Percentiles rank a stretch among this genome's conserved stretches.
Evolutionary conservation across 1,284 basidiomycete genomes (phyloP).

Genomic region (Tylopilus orsonianus): DNA sequence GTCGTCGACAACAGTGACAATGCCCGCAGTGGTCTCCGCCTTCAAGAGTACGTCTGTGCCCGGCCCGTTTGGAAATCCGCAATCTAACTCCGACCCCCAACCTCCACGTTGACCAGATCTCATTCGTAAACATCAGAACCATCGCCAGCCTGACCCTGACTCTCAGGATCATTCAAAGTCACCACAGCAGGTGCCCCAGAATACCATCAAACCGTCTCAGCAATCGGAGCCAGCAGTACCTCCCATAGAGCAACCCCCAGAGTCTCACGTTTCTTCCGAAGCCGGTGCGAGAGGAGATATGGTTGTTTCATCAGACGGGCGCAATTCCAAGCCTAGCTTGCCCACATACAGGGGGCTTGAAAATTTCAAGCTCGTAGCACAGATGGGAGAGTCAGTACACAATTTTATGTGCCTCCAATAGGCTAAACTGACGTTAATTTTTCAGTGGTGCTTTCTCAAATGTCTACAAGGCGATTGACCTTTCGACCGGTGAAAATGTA

Average conservation of each 20-base stretch:
- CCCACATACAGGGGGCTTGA: conserved; percentile 85
- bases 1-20: conserved; percentile 14
- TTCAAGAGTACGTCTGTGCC: conserved; percentile 59
- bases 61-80: conserved; percentile 6
- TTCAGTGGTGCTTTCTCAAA: conserved; percentile 94
- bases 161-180: conserved; percentile 30
- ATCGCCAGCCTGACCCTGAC: conserved; percentile 39
- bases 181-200: conserved; percentile 34
- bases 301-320: conserved; percentile 73
- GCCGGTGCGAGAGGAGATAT: conserved; percentile 61
- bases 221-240: conserved; percentile 31
- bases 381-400: conserved; percentile 90
- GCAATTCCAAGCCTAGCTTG: conserved; percentile 73
- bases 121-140: conserved; percentile 74
- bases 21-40: conserved; percentile 58
- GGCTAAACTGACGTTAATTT: conserved; percentile 10
- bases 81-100: conserved; percentile 21
- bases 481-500: conserved; percentile 76
- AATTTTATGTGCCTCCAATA: conserved; percentile 2
- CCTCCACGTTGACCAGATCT: conserved; percentile 56
- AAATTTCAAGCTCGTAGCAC: conserved; percentile 77
- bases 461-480: conserved; percentile 92
- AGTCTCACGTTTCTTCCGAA: conserved; percentile 34
- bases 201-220: conserved; percentile 26
- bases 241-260: conserved; percentile 35